Base-by-base conservation (phyloP, 768 basidiomycete species). In the Coprinellus aureogranulatus region DNA sequence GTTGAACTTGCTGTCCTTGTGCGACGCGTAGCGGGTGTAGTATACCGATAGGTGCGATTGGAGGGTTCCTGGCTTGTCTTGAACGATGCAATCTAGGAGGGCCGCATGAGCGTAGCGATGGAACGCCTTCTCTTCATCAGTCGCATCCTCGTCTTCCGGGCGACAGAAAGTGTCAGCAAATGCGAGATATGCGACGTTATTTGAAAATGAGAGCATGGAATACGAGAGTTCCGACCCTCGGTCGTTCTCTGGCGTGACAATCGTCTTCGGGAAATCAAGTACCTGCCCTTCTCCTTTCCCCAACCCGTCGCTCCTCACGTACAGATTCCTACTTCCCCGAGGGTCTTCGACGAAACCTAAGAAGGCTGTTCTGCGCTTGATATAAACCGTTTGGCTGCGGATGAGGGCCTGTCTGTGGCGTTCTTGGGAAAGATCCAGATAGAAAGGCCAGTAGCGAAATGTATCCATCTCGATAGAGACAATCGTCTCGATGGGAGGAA, bases 341-440 rank as follows among this genome's bases (percentile, higher is more conserved):
- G 97, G 92, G 69, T 98, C 97, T 62, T 94, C 90, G 4, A 88
- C 88, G 67, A 98, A 99, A 66, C 91, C 92, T 45, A 98, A 77
- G 70, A 94, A 95, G 0, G 94, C 94, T 0, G 94, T 90, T 26
- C 92, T 81, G 18, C 95, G 87, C 70, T 98, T 96, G 59, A 98
- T 96, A 61, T 85, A 94, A 28, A 99, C 77, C 0, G 92, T 96
- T 62, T 94, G 89, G 57, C 81, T 88, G 31, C 77, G 79, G 40
- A 96, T 72, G 23, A 98, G 79, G 5, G 81, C 78, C 46, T 83
- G 81, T 49, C 84, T 83, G 68, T 96, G 89, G 14, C 78, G 80
- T 3, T 84, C 80, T 53, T 87, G 75, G 40, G 85, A 80, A 20
- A 90, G 83, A 64, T 95, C 90, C 31, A 98, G 81, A 58, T 87